These are phyloP conservation scores for Aquanectria penicillioides DNA, from an alignment of 2,329 filamentous ascomycete species.

Conservation along the genomic window DNA sequence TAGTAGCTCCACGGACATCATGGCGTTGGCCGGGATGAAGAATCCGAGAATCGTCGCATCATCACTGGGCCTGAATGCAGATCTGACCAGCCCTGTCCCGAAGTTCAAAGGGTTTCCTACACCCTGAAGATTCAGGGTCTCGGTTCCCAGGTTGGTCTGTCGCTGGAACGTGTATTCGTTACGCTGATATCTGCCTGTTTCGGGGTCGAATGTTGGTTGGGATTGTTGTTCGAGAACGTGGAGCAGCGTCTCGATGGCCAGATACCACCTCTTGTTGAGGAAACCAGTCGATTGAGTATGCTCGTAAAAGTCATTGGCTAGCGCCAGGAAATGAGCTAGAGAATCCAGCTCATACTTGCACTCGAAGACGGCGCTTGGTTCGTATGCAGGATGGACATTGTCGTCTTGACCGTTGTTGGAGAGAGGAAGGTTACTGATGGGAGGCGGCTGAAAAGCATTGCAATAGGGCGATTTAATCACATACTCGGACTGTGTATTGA, in stretches of 20 bases:
- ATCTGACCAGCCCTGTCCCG: conserved; percentile 86
- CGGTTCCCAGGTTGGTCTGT: conserved; percentile 82
- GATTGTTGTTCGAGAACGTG: conserved; percentile 82
- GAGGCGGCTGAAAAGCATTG: conserved; percentile 96
- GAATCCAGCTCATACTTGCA: conserved; percentile 99
- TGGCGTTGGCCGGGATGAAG: conserved; percentile 94
- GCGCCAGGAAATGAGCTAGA: conserved; percentile 86
- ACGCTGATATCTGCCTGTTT: conserved; percentile 69
- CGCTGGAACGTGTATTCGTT: conserved; percentile 93
- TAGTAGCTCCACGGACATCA: conserved; percentile 91
- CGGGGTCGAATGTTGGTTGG: conserved; percentile 78
- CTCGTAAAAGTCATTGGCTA: conserved; percentile 87
- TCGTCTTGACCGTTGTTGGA: conserved; percentile 86
- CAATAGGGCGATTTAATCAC: conserved; percentile 96
- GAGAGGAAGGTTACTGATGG: conserved; percentile 77
- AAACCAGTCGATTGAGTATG: conserved; percentile 83
- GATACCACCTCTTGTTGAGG: conserved; percentile 80
- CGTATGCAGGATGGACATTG: conserved; percentile 85
- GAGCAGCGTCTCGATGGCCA: conserved; percentile 79
- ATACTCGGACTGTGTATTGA: conserved; percentile 95
- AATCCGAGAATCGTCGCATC: conserved; percentile 95
- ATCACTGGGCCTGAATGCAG: conserved; percentile 93
- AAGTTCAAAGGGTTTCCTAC: conserved; percentile 90
- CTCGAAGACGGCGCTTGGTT: conserved; percentile 88
- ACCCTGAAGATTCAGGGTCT: conserved; percentile 85